These are phyloP conservation scores for Ceratocystis ficicola DNA, from an alignment of 2,329 filamentous ascomycete species.

Conservation along the genomic window DNA sequence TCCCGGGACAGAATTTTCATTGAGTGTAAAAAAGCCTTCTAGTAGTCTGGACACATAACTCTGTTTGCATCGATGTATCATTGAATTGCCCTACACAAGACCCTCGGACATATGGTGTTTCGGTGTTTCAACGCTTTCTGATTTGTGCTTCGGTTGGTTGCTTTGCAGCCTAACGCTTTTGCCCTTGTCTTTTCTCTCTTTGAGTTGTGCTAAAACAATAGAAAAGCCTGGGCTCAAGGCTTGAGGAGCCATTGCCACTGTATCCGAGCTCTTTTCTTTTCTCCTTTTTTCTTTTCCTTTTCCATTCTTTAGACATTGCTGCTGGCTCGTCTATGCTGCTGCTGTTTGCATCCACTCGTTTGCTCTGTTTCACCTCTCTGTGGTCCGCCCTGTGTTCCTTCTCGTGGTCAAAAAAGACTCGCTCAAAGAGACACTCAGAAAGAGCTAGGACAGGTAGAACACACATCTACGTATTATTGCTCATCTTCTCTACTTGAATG, in stretches of 20 bases:
- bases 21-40: too few species aligned
- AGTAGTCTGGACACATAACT: too few species aligned
- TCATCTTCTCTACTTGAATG: background rate
- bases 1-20: too few species aligned
- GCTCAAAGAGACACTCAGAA: background rate
- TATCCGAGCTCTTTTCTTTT: background rate
- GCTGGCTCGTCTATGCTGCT: background rate
- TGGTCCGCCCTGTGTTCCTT: background rate
- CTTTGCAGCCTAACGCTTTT: background rate
- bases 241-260: background rate
- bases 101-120: background rate
- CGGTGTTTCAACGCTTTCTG: background rate
- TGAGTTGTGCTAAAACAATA: background rate
- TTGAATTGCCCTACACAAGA: background rate
- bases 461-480: too few species aligned
- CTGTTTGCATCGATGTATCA: too few species aligned
- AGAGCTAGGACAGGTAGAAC: too few species aligned
- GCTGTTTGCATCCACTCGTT: background rate
- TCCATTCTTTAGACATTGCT: background rate
- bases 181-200: background rate
- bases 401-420: background rate
- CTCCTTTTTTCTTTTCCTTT: background rate
- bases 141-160: background rate
- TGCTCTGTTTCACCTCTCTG: conserved; percentile 6
- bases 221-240: background rate